A percentile compares a stretch with the other conserved stretches of the same genome.
Conservation (phyloP, 225 moss, liverwort and hornwort genomes). For the Marchantia paleacea region DNA sequence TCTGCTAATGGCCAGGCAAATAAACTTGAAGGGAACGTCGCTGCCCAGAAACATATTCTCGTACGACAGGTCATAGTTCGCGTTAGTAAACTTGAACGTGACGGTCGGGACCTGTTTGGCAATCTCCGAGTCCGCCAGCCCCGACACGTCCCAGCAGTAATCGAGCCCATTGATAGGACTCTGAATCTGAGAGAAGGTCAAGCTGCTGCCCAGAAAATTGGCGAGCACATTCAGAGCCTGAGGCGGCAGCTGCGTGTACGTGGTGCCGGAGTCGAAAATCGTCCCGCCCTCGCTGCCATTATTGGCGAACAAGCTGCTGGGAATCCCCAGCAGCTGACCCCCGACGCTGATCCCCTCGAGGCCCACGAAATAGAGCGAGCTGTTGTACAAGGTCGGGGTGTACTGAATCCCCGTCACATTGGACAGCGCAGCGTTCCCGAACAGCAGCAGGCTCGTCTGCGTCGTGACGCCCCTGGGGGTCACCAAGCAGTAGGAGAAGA, state of each 20-base stretch:
- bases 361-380: conserved; percentile 24
- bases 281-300: conserved; percentile 21
- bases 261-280: conserved; percentile 37
- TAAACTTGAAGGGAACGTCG: neutral
- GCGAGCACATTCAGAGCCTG: neutral
- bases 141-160: conserved; percentile 23
- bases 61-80: conserved; percentile 3
- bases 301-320: neutral
- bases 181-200: neutral
- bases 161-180: neutral
- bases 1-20: conserved; percentile 11
- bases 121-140: neutral
- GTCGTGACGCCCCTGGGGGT: neutral
- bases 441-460: conserved; percentile 28
- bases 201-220: neutral
- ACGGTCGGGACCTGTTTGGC: conserved; percentile 4
- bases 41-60: conserved; percentile 23
- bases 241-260: conserved; percentile 16
- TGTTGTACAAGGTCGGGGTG: conserved; percentile 24
- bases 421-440: conserved; percentile 13
- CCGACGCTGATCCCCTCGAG: conserved; percentile 33
- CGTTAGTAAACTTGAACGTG: conserved; percentile 19
- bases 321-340: neutral
- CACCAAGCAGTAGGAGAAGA: conserved; percentile 36
- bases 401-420: conserved; percentile 18